Conservation (phyloP, 352 stramenopile species). For the Globisporangium echinulatum region DNA sequence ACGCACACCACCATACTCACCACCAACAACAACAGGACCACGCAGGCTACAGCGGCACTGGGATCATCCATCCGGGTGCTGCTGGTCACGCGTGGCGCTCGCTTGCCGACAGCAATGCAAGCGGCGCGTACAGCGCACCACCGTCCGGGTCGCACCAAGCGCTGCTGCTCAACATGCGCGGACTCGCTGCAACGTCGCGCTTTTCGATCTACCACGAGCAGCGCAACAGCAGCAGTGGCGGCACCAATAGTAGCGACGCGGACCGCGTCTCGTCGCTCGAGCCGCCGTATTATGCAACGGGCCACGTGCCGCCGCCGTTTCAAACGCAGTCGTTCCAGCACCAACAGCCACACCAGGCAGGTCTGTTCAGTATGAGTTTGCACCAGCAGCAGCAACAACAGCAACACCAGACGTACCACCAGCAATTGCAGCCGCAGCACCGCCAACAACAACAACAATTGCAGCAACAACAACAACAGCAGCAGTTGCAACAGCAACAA, state of each 20-base stretch:
- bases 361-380: neutral
- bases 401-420: neutral
- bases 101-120: neutral
- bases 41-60: neutral
- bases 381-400: constrained; percentile 3
- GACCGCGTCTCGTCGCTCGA: constrained; percentile 1
- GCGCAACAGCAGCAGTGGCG: neutral
- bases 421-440: constrained; percentile 1
- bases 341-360: neutral
- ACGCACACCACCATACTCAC: constrained; percentile 1
- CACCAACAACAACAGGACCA: constrained; percentile 9
- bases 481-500: constrained; percentile 4
- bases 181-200: constrained; percentile 1
- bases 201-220: constrained; percentile 12
- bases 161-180: constrained; percentile 11
- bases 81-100: neutral
- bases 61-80: neutral
- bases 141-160: constrained; percentile 11
- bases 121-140: constrained; percentile 6
- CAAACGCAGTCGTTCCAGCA: constrained; percentile 2
- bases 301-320: constrained; percentile 1
- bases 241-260: neutral
- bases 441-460: neutral
- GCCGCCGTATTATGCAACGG: constrained; percentile 1
- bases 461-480: constrained; percentile 1